Evolutionary conservation across 495 filamentous ascomycete genomes (phyloP), one percentile per base, ranked within the genome.

Genomic region (Aspergillus wentii): DNA sequence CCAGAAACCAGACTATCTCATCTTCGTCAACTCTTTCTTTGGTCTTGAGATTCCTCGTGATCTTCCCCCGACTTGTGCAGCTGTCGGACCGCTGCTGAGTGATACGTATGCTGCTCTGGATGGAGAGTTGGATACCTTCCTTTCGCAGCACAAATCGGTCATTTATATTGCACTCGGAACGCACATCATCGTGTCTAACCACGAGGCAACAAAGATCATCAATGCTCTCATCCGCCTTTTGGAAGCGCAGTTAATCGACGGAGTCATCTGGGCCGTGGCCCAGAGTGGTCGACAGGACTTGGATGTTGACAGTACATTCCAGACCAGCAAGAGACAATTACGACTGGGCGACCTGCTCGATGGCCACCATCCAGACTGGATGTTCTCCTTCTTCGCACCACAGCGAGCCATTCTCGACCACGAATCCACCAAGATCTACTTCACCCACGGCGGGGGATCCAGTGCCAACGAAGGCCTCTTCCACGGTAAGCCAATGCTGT

Each of bases 21-120:
- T 60, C 2, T 48, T 69, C 16, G 55, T 69, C 19, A 69, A 67
- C 31, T 62, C 61, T 1, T 67, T 69, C 40, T 59, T 52, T 15
- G 65, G 65, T 2, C 43, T 69, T 5, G 65, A 69, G 26, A 50
- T 54, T 7, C 54, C 63, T 0, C 52, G 53, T 26, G 65, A 69
- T 42, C 30, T 67, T 5, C 65, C 65, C 2, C 63, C 65, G 3
- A 35, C 44, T 19, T 40, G 51, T 27, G 48, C 54, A 8, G 32
- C 56, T 4, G 52, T 67, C 5, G 65, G 65, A 1, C 65, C 65
- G 13, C 37, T 69, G 4, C 40, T 69, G 6, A 31, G 40, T 6
- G 56, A 61, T 27, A 33, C 32, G 1, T 66, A 49, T 17, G 37
- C 49, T 8, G 45, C 54, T 2, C 38, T 66, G 8, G 51, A 54